Percentiles rank a stretch among this genome's conserved stretches.
Conservation (phyloP, 2,329 filamentous ascomycete genomes). For the Colletotrichum viniferum region DNA sequence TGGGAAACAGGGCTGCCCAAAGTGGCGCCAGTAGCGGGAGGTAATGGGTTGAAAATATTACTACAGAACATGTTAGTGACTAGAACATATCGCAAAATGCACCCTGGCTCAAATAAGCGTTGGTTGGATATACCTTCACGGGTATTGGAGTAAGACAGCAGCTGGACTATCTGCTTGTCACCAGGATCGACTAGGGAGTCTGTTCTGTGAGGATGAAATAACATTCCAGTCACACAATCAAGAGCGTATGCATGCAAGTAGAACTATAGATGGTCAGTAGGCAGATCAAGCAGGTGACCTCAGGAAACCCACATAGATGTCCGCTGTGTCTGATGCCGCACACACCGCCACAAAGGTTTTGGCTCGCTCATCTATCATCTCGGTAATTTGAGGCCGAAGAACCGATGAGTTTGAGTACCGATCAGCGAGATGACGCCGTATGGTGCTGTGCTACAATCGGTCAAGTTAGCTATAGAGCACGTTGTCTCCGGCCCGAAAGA, state of each 20-base stretch:
- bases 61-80: background rate
- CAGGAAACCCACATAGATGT: background rate
- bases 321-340: background rate
- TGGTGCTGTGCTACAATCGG: background rate
- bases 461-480: background rate
- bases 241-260: background rate
- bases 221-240: background rate
- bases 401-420: background rate
- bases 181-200: background rate
- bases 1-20: background rate
- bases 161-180: background rate
- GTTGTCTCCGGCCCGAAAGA: accelerated
- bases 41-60: background rate
- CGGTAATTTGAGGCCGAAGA: background rate
- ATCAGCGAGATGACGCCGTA: background rate
- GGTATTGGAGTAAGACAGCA: background rate
- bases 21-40: background rate
- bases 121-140: background rate
- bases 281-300: background rate
- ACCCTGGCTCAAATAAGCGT: too few species aligned
- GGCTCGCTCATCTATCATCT: background rate
- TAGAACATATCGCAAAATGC: background rate
- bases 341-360: background rate
- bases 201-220: background rate
- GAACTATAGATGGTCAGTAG: background rate